phyloP scores from a whole-genome alignment of 805 yeast genomes.

The Monosporozyma aerobia region DNA sequence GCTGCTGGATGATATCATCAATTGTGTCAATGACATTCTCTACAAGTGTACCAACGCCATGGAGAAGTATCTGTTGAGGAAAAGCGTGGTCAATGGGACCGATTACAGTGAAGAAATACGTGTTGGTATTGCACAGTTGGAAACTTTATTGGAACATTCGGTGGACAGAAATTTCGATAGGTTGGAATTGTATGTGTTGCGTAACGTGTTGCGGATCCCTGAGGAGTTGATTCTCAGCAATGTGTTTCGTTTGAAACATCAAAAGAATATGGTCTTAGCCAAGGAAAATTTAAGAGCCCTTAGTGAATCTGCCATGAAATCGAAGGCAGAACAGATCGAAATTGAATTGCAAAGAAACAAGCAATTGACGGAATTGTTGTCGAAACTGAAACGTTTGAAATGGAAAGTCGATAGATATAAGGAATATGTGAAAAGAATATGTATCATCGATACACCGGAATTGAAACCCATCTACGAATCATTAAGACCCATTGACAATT shows the following conservation, averaged over 20 bases:
- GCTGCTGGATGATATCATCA: conserved; percentile 76
- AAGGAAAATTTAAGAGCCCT: conserved; percentile 7
- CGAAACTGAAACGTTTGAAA: conserved; percentile 11
- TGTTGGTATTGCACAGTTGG: conserved; percentile 73
- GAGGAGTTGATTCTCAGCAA: conserved; percentile 54
- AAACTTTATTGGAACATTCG: conserved; percentile 61
- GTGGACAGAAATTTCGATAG: conserved; percentile 80
- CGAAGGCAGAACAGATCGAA: conserved; percentile 17
- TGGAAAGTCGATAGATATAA: conserved; percentile 19
- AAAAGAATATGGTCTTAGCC: conserved; percentile 39
- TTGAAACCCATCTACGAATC: conserved; percentile 10
- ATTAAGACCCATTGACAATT: conserved; percentile 23
- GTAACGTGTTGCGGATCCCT: conserved; percentile 72
- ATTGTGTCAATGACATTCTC: conserved; percentile 76
- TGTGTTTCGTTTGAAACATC: conserved; percentile 59
- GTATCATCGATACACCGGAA: conserved; percentile 6
- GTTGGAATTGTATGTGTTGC: conserved; percentile 68
- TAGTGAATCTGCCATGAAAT: conserved; percentile 9
- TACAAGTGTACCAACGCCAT: conserved; percentile 74
- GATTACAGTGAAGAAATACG: conserved; percentile 47
- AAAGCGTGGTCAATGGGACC: conserved; percentile 11
- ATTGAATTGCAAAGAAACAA: conserved; percentile 12
- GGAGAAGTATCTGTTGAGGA: conserved; percentile 47
- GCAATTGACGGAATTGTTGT: conserved; percentile 13
- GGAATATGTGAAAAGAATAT: conserved; percentile 4